phyloP scores from a whole-genome alignment of 2,329 filamentous ascomycete species.

The Cordyceps fumosorosea region DNA sequence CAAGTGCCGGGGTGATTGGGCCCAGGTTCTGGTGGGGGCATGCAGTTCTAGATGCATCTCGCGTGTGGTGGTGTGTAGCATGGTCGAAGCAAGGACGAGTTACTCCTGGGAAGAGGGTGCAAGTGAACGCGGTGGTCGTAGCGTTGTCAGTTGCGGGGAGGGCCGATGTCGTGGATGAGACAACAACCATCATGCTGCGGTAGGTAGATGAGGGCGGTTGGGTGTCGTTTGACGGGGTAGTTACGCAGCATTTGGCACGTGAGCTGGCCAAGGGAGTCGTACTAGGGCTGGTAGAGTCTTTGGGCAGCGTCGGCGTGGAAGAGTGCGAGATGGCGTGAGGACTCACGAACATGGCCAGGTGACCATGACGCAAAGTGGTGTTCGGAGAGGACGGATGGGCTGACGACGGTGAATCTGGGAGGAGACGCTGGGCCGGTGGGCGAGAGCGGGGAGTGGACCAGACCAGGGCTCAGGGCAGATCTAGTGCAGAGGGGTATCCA shows the following conservation, averaged over 20 bases:
- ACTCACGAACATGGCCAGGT: neutral
- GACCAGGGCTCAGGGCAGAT: conserved; percentile 3
- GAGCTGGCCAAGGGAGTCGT: neutral
- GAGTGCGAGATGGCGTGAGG: conserved; percentile 1
- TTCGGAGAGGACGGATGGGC: conserved; percentile 1
- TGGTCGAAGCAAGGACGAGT: neutral
- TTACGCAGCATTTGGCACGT: neutral
- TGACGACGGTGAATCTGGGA: conserved; percentile 1
- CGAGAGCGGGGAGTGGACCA: conserved; percentile 2
- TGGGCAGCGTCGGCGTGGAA: neutral
- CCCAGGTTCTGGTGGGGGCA: neutral
- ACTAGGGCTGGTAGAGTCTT: neutral
- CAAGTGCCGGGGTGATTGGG: conserved; percentile 1
- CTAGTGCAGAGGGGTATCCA: neutral
- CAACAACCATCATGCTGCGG: no score
- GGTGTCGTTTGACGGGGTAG: neutral
- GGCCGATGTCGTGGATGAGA: neutral
- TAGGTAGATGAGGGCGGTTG: neutral
- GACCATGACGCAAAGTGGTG: conserved; percentile 6
- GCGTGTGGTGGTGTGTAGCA: conserved; percentile 5
- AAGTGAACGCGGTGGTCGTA: neutral
- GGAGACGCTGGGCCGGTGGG: neutral
- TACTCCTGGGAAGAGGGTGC: neutral
- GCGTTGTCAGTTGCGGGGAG: neutral
- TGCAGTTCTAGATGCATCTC: conserved; percentile 13